phyloP scores from a whole-genome alignment of 768 basidiomycete genomes.

The Lactarius quietus region DNA sequence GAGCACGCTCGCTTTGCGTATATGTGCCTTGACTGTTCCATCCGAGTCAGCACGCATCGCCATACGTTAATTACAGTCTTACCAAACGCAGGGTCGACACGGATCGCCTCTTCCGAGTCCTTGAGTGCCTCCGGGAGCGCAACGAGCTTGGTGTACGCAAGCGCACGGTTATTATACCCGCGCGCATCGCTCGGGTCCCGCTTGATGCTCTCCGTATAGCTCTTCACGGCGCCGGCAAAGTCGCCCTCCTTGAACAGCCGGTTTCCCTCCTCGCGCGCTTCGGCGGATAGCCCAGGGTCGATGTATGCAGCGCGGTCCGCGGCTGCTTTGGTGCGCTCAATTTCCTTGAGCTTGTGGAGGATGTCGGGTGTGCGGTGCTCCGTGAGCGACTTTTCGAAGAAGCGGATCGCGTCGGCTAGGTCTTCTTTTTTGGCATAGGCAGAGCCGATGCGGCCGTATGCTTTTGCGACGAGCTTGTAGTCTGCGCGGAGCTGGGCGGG shows the following conservation, averaged over 20 bases:
- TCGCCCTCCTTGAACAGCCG: conserved; percentile 86
- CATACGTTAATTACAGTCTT: too few relatives aligned
- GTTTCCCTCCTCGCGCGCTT: conserved; percentile 91
- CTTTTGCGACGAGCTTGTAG: conserved; percentile 94
- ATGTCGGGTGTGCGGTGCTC: conserved; percentile 96
- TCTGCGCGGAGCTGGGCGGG: conserved; percentile 71
- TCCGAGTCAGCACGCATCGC: not conserved
- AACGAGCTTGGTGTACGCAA: conserved; percentile 91
- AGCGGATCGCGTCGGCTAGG: conserved; percentile 75
- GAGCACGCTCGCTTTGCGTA: conserved; percentile 86
- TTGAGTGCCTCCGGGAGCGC: conserved; percentile 96
- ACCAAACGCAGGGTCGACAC: conserved; percentile 84
- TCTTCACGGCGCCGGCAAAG: conserved; percentile 87
- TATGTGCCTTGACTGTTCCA: conserved; percentile 81
- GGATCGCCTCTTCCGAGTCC: conserved; percentile 91
- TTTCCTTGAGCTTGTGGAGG: conserved; percentile 82
- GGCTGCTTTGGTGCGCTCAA: conserved; percentile 76
- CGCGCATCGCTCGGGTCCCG: conserved; percentile 85
- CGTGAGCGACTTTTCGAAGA: conserved; percentile 87
- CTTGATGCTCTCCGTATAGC: conserved; percentile 95
- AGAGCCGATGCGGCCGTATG: conserved; percentile 83
- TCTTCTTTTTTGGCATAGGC: conserved; percentile 83
- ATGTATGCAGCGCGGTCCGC: conserved; percentile 80
- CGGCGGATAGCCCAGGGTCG: conserved; percentile 76
- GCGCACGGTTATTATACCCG: conserved; percentile 98